Evolutionary conservation across 352 stramenopile species (phyloP), one percentile per base, ranked within the genome.

Genomic region (Phytophthora fragariaefolia): DNA sequence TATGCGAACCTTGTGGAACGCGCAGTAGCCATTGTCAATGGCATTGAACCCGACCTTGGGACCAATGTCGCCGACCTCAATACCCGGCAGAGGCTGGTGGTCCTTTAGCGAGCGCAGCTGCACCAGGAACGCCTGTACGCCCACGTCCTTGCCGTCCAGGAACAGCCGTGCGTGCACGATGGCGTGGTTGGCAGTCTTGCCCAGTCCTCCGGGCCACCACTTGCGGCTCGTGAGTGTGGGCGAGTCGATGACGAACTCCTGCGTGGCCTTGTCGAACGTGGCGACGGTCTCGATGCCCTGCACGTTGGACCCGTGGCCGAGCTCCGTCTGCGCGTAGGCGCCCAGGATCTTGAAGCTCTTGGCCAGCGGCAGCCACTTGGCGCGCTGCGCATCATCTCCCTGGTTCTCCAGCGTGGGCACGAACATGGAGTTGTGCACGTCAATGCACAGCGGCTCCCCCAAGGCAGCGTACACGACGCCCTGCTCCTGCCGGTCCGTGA

Each of bases 181-280:
- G 6, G 69, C 69, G 47, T 76, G 58, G 24, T 62, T 76, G 15
- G 69, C 69, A 8, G 69, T 76, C 63, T 76, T 76, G n/a, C 69
- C 69, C n/a, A 76, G 50, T 9, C 69, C 69, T 38, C 69, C 69
- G 4, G 95, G 95, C 97, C 97, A 99, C 86, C 97, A 99, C 75
- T 99, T 99, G 60, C 85, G 81, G 51, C 82, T 90, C 27, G 96
- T 98, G 23, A 99, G 61, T 8, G 95, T 98, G 0, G 97, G 97
- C 15, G 93, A 97, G 77, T 99, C 69, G 53, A 99, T 88, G 23
- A 98, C 79, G 65, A 96, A 99, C 76, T 98, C 92, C 57, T 98
- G 85, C 3, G 76, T 83, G 23, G 84, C 71, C 47, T 89, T 87
- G 38, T 98, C 71, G 74, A 97, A 76, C 32, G 53, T 73, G 7